Base-by-base conservation (phyloP, 371 early-diverging fungal genomes). In the Mortierella sp. region DNA sequence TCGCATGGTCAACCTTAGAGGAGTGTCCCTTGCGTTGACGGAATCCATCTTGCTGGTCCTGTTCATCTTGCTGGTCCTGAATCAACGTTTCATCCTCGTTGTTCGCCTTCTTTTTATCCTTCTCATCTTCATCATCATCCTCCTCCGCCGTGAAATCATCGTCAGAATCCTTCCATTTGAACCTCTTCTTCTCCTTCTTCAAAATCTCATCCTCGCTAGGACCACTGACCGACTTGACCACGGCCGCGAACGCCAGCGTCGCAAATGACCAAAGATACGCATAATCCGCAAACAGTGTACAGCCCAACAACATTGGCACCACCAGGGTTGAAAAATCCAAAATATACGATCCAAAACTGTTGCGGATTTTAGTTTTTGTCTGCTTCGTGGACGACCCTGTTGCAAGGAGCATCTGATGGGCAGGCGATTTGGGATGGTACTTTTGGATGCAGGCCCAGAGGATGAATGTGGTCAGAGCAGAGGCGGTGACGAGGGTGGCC, bases 401-500 rank as follows among this genome's bases (percentile, higher is more conserved):
- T 38, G 71, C 71, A 16, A 42, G 68, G 54, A 87, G 76, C n/a
- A 55, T 75, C 54, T 68, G 58, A 47, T 60, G 71, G 38, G 74
- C 75, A 28, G 82, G 81, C 7, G 82, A 54, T 77, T 72, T 31
- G 74, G 77, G 78, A 54, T 73, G 81, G 74, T 84, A 79, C 54
- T 80, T 75, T 75, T 80, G 76, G 34, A 78, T 80, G 73, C 54
- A 60, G 19, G 80, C 70, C 79, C 82, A 85, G 60, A 89, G 72
- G 75, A 80, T 75, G 68, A 81, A 82, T 42, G 80, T 75, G n/a
- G 78, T 87, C 42, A 92, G 80, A 1, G 93, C 88, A 2, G 89
- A 84, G 60, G 82, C 87, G 8, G 94, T 90, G 26, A 94, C 89
- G 14, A 84, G 73, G 50, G 90, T 91, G 21, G 94, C 88, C 73